phyloP scores from a whole-genome alignment of 345 rosid species.

The Punica granatum region DNA sequence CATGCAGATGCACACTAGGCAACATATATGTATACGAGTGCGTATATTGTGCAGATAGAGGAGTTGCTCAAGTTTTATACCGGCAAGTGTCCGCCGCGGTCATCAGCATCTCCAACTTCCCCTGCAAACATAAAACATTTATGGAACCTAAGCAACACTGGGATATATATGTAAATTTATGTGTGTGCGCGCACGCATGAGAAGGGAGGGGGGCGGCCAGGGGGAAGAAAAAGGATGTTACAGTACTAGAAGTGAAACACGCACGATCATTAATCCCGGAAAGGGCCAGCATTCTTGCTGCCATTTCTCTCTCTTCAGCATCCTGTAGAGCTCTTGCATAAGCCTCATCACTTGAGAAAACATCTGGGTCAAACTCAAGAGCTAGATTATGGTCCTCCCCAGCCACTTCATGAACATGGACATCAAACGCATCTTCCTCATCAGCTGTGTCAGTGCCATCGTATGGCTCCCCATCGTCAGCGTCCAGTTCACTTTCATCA shows the following conservation, averaged over 20 bases:
- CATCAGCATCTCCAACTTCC: conserved; percentile 43
- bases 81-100: conserved; percentile 48
- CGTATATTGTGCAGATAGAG: neutral
- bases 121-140: conserved; percentile 31
- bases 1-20: no score
- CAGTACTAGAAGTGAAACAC: conserved; percentile 14
- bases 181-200: no score
- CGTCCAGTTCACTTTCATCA: conserved; percentile 23
- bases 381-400: conserved; percentile 22
- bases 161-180: neutral
- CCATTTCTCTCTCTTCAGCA: conserved; percentile 83
- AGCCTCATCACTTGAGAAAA: conserved; percentile 72
- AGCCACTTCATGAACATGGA: conserved; percentile 38
- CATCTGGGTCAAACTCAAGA: conserved; percentile 43
- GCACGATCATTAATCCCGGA: conserved; percentile 56
- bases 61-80: conserved; percentile 19
- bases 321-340: conserved; percentile 93
- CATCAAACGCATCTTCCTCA: conserved; percentile 54
- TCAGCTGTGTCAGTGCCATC: conserved; percentile 22
- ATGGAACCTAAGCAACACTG: neutral
- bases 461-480: conserved; percentile 25
- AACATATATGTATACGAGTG: no score
- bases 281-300: conserved; percentile 70
- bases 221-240: no score
- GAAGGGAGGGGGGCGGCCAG: no score